A percentile compares a stretch with the other conserved stretches of the same genome.
phyloP scores from a whole-genome alignment of 2,329 filamentous ascomycete species.

The Cladosporium halotolerans region DNA sequence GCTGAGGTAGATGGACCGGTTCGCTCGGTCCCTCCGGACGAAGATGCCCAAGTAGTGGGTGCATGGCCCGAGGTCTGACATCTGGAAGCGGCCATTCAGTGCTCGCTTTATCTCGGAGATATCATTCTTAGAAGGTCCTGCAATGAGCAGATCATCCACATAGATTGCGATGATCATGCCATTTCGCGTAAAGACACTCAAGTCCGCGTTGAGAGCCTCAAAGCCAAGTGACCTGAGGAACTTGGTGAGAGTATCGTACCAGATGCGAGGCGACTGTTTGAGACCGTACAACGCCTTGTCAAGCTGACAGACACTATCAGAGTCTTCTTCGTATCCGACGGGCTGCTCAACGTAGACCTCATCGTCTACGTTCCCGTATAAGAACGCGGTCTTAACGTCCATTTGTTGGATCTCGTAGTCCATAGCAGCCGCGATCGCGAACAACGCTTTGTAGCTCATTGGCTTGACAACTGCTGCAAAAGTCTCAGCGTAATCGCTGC shows the following conservation, averaged over 20 bases:
- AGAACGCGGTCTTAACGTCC: slow-evolving; percentile 30
- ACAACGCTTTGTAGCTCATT: slow-evolving; percentile 23
- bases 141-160: slow-evolving; percentile 27
- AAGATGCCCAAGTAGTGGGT: slow-evolving; percentile 24
- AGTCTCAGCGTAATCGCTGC: slow-evolving; percentile 26
- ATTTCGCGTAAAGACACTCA: slow-evolving; percentile 14
- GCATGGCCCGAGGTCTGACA: slow-evolving; percentile 21
- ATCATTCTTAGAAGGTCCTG: slow-evolving; percentile 7
- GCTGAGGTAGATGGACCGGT: slow-evolving; percentile 13
- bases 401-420: slow-evolving; percentile 27
- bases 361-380: slow-evolving; percentile 25
- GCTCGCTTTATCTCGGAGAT: slow-evolving; percentile 18
- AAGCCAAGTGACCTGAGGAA: slow-evolving; percentile 21
- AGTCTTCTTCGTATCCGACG: slow-evolving; percentile 8
- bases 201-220: slow-evolving; percentile 11
- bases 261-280: too few species aligned
- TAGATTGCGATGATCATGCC: slow-evolving; percentile 18
- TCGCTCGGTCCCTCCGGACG: slow-evolving; percentile 15
- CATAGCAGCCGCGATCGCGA: slow-evolving; percentile 19
- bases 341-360: slow-evolving; percentile 25
- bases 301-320: slow-evolving; percentile 18
- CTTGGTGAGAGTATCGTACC: too few species aligned
- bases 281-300: slow-evolving; percentile 28
- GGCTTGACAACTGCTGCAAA: too few species aligned
- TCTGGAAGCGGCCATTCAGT: slow-evolving; percentile 20